Evolutionary conservation across 441 rosid genomes (phyloP), one percentile per base, ranked within the genome.

Genomic region (Euphorbia schlechtendalii): DNA sequence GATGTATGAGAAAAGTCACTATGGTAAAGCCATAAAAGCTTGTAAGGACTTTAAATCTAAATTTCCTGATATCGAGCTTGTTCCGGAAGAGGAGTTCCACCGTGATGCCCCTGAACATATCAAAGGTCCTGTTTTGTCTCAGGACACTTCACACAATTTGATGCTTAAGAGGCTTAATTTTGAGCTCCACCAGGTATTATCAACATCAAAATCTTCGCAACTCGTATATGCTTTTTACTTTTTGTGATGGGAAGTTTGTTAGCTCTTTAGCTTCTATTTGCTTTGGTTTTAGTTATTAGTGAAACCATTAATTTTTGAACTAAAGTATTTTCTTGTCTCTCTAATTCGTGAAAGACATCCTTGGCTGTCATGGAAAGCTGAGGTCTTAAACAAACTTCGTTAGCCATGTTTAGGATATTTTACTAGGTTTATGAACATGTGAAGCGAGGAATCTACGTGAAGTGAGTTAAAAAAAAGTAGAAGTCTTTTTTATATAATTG

Each of bases 1-100:
- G 72, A 85, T 86, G 93, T 93, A 93, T 59, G 99, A 93, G 87
- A 93, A 88, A 80, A 84, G 83, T 41, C 92, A 86, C 69, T 93
- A 93, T 61, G 71, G 82, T 8, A 92, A 92, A 79, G 97, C 97
- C 27, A 90, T 78, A 22, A 90, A 83, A 72, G 80, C 96, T 28
- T 88, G 90, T 51, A 86, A 81, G 71, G 95, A 88, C 66, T 93
- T 93, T 78, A 88, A 82, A 61, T 88, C 98, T 13, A 90, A 72
- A 66, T 88, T 83, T 70, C 86, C 92, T 17, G 87, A 81, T 69
- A 93, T 90, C 61, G 91, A 90, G 53, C 96, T 93, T 64, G 89
- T 93, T 45, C 83, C 88, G 0, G 91, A 93, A 68, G 84, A 88
- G 49, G 96, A 88, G 36, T 90, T 93, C 74, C 75, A 73, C 40